Percentiles rank a stretch among this genome's conserved stretches.
Evolutionary conservation across 2,329 filamentous ascomycete genomes (phyloP).

Genomic region (Stagonosporopsis rhizophila): DNA sequence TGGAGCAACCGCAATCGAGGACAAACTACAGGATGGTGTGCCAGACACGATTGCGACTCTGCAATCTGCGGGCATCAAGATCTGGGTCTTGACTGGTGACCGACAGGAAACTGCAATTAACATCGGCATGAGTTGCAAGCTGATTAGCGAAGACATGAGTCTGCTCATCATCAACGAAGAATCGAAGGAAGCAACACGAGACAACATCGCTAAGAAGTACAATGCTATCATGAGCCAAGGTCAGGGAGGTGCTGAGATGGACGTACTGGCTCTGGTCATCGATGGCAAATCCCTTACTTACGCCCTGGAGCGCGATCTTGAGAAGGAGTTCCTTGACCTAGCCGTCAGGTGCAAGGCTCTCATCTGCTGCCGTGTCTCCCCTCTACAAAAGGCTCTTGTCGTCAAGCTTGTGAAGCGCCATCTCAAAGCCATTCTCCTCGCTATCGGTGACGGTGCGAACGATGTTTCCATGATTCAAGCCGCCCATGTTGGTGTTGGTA

Average conservation of each 20-base stretch:
- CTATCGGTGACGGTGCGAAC: conserved; percentile 96
- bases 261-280: conserved; percentile 89
- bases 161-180: conserved; percentile 96
- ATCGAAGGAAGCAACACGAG: conserved; percentile 74
- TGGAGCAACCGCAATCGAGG: conserved; percentile 95
- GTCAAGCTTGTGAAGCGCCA: conserved; percentile 98
- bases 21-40: conserved; percentile 94
- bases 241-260: conserved; percentile 76
- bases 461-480: conserved; percentile 99
- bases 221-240: conserved; percentile 87
- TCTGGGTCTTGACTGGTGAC: conserved; percentile 98
- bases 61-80: conserved; percentile 95
- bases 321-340: conserved; percentile 91
- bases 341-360: conserved; percentile 98
- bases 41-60: conserved; percentile 98
- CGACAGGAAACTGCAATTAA: conserved; percentile 99
- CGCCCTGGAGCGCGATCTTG: conserved; percentile 90
- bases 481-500: conserved; percentile 96
- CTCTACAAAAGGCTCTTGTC: conserved; percentile 94
- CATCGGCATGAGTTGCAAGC: conserved; percentile 99
- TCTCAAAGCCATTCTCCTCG: conserved; percentile 87
- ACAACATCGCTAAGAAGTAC: conserved; percentile 92
- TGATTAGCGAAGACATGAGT: conserved; percentile 99
- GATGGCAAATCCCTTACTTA: conserved; percentile 95
- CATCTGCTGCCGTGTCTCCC: conserved; percentile 94